A percentile compares a stretch with the other conserved stretches of the same genome.
phyloP scores from a whole-genome alignment of 2,329 filamentous ascomycete species.

The Phyllosticta ampelicida region DNA sequence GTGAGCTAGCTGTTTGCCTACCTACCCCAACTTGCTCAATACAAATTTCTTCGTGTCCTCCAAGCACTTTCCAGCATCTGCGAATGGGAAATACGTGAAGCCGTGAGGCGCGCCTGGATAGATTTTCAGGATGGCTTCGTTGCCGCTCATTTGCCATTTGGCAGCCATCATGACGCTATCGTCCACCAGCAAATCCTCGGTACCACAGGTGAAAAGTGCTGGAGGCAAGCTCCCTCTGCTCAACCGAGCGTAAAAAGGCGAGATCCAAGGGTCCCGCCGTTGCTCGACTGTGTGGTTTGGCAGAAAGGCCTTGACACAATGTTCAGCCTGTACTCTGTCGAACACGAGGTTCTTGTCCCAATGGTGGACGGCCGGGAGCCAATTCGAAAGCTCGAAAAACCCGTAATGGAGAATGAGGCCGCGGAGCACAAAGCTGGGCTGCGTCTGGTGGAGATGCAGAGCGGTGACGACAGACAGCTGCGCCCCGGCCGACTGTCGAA shows the following conservation, averaged over 20 bases:
- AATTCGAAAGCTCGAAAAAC: conserved; percentile 37
- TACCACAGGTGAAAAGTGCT: conserved; percentile 45
- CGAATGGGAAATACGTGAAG: conserved; percentile 35
- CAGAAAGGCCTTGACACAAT: conserved; percentile 37
- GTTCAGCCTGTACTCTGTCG: conserved; percentile 34
- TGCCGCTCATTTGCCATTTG: conserved; percentile 44
- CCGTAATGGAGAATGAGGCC: conserved; percentile 46
- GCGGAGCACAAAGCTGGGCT: conserved; percentile 32
- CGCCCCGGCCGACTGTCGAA: conserved; percentile 38
- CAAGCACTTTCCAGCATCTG: conserved; percentile 28
- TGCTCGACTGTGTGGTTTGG: conserved; percentile 33
- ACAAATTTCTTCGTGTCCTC: conserved; percentile 32
- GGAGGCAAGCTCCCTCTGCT: conserved; percentile 34
- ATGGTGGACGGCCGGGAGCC: conserved; percentile 33
- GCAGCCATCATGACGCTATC: conserved; percentile 43
- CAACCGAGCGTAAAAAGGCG: conserved; percentile 40
- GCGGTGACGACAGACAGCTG: conserved; percentile 39
- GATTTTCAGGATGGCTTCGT: conserved; percentile 41
- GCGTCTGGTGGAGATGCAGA: conserved; percentile 35
- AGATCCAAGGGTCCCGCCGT: conserved; percentile 35
- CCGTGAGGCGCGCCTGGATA: conserved; percentile 46
- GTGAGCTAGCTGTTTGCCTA: background rate
- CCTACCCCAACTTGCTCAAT: conserved; percentile 15
- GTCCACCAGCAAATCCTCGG: conserved; percentile 43
- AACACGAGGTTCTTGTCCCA: conserved; percentile 28